Conservation (phyloP, 2,329 filamentous ascomycete species). For the Scleromitrula shiraiana region DNA sequence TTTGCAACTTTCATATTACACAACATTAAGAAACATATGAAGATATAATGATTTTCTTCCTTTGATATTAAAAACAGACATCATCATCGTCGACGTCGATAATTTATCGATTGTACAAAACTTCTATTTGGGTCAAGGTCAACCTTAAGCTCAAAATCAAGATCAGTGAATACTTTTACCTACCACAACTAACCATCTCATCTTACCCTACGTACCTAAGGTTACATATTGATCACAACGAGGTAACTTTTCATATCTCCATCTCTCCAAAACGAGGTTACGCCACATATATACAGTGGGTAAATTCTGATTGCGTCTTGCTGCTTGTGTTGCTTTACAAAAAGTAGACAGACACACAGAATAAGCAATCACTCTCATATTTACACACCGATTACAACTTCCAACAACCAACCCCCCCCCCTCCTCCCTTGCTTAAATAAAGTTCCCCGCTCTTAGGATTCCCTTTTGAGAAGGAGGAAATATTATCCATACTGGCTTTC, state of each 20-base stretch:
- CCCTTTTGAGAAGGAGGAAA: neutral
- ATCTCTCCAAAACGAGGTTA: no score
- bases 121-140: no score
- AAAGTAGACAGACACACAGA: conserved; percentile 2
- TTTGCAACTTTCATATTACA: no score
- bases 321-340: no score
- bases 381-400: conserved; percentile 1
- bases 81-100: no score
- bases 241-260: no score
- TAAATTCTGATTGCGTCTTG: conserved; percentile 6
- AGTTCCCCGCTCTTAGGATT: conserved; percentile 1
- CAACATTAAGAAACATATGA: no score
- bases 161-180: neutral
- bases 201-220: neutral
- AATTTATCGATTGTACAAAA: no score
- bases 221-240: neutral
- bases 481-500: conserved; percentile 43
- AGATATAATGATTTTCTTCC: no score
- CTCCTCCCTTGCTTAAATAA: neutral
- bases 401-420: neutral
- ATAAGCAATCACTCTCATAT: conserved; percentile 1
- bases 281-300: conserved; percentile 1
- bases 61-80: no score
- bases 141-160: neutral
- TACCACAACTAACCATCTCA: neutral